Conservation (phyloP, 495 filamentous ascomycete genomes). For the Annulohypoxylon moriforme region DNA sequence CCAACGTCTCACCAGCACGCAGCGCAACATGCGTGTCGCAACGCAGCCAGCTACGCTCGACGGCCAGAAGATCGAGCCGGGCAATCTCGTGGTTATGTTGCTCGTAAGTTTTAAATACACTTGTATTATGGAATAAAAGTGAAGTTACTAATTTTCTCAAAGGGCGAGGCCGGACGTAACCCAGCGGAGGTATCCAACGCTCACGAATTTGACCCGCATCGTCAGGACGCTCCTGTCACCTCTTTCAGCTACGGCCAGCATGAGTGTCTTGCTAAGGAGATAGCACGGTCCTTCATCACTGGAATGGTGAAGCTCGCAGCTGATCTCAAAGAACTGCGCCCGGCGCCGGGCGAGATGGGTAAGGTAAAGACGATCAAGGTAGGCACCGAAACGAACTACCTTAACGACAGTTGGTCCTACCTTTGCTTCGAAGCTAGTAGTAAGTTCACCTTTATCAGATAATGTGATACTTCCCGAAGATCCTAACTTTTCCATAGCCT, state of each 20-base stretch:
- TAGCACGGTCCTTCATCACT: conserved; percentile 42
- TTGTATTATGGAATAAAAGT: not conserved
- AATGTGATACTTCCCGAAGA: not conserved
- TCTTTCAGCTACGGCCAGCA: conserved; percentile 51
- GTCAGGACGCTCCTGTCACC: conserved; percentile 24
- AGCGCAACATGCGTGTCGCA: conserved; percentile 47
- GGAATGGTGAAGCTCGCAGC: conserved; percentile 50
- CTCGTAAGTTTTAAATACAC: conserved; percentile 42
- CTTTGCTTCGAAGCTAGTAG: conserved; percentile 52
- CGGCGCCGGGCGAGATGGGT: conserved; percentile 54
- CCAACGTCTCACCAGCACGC: conserved; percentile 46
- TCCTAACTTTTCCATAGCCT: conserved; percentile 35
- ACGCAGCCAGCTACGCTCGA: conserved; percentile 40
- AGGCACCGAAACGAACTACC: conserved; percentile 44
- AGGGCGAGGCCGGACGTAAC: conserved; percentile 50
- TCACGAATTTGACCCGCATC: conserved; percentile 40
- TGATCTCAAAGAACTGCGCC: conserved; percentile 51
- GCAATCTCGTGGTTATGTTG: conserved; percentile 45
- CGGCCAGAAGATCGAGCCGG: conserved; percentile 43
- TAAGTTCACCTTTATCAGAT: conserved; percentile 27
- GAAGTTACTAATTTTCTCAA: not conserved
- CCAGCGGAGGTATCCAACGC: conserved; percentile 34
- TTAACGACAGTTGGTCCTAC: conserved; percentile 56
- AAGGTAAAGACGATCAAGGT: conserved; percentile 50
- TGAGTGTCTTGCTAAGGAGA: conserved; percentile 46